Conservation (phyloP, 441 rosid species). For the Populus hybrid region DNA sequence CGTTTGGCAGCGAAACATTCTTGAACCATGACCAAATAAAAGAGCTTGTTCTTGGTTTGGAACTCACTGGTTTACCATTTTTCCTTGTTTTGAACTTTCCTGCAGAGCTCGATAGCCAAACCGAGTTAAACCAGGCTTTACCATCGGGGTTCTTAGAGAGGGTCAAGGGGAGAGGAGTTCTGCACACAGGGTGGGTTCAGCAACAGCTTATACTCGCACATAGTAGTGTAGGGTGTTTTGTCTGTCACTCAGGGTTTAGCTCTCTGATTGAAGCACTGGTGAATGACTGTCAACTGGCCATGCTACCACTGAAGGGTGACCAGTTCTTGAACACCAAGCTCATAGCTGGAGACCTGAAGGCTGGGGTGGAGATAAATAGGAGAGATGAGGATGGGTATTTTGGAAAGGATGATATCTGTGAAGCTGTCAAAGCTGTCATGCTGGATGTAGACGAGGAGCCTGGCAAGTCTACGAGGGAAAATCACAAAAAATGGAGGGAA, state of each 20-base stretch:
- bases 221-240: conserved; percentile 26
- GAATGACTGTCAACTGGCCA: conserved; percentile 32
- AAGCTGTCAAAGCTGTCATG: conserved; percentile 29
- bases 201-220: conserved; percentile 30
- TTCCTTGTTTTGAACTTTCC: conserved; percentile 34
- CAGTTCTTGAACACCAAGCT: conserved; percentile 39
- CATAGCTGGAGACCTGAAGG: conserved; percentile 24
- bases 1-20: conserved; percentile 40
- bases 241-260: conserved; percentile 35
- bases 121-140: conserved; percentile 14
- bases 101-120: neutral
- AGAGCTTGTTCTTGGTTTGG: conserved; percentile 30
- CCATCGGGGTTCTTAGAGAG: conserved; percentile 29
- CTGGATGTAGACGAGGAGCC: conserved; percentile 32
- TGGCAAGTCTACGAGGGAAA: conserved; percentile 19
- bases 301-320: conserved; percentile 38
- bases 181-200: conserved; percentile 38
- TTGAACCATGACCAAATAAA: conserved; percentile 22
- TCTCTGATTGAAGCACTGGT: conserved; percentile 32
- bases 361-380: conserved; percentile 30
- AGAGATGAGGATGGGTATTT: conserved; percentile 36
- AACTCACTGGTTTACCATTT: conserved; percentile 32
- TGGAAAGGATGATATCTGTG: conserved; percentile 18
- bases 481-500: conserved; percentile 27
- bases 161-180: conserved; percentile 24